Evolutionary conservation across 305 asterid species (phyloP).

Genomic region (Fraxinus latifolia): DNA sequence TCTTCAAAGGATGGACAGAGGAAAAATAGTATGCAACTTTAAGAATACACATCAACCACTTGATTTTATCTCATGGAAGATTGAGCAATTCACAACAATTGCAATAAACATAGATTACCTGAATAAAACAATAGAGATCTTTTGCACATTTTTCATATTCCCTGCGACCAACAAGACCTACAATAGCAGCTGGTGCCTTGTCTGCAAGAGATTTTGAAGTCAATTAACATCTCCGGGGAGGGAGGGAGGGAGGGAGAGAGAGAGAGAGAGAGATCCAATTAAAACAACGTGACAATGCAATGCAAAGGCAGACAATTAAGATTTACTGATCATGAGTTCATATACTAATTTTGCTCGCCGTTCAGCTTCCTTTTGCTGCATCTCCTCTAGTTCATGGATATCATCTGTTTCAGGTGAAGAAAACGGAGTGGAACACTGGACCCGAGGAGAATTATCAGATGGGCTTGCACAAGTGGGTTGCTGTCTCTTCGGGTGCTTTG

Average conservation of each 20-base stretch:
- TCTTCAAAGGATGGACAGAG: not conserved
- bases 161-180: constrained; percentile 85
- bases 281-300: not conserved
- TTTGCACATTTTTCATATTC: constrained; percentile 89
- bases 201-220: constrained; percentile 45
- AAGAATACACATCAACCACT: not conserved
- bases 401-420: constrained; percentile 58
- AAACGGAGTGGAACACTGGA: constrained; percentile 39
- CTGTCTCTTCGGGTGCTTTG: constrained; percentile 86
- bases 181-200: constrained; percentile 90
- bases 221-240: constrained; percentile 14
- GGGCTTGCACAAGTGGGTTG: constrained; percentile 53
- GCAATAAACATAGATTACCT: constrained; percentile 50
- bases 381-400: constrained; percentile 48
- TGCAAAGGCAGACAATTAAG: constrained; percentile 10
- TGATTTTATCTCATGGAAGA: not conserved
- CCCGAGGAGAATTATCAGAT: constrained; percentile 36
- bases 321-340: constrained; percentile 84
- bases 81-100: not conserved
- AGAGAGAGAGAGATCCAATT: constrained; percentile 11
- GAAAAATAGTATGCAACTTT: not conserved
- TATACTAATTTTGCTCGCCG: constrained; percentile 63
- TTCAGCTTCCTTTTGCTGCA: constrained; percentile 73
- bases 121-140: constrained; percentile 92
- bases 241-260: not conserved